Percentiles rank a stretch among this genome's conserved stretches.
Conservation (phyloP, 805 yeast genomes). For the Candida orba region DNA sequence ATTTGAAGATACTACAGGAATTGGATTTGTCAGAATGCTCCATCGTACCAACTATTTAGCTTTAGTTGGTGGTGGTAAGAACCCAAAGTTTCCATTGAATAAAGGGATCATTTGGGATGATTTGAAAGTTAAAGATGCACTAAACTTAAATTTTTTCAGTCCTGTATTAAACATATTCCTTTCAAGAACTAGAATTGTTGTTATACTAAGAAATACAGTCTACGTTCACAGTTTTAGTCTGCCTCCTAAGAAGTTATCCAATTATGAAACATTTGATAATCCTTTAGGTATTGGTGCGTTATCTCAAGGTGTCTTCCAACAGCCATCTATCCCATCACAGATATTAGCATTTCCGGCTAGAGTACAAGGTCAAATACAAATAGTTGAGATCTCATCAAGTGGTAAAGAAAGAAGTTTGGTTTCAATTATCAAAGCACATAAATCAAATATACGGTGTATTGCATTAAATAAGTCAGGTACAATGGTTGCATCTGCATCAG, state of each 20-base stretch:
- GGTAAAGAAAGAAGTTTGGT: conserved; percentile 59
- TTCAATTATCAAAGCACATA: conserved; percentile 73
- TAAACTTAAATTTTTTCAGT: conserved; percentile 66
- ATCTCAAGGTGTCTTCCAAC: conserved; percentile 22
- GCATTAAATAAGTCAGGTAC: conserved; percentile 58
- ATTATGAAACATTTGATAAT: conserved; percentile 23
- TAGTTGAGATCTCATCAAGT: conserved; percentile 63
- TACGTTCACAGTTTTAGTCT: conserved; percentile 75
- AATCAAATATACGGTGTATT: conserved; percentile 53
- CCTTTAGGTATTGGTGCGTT: conserved; percentile 22
- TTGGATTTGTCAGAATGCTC: conserved; percentile 74
- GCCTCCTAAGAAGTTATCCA: conserved; percentile 56
- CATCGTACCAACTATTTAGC: conserved; percentile 88
- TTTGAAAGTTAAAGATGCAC: conserved; percentile 63
- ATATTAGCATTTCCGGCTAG: conserved; percentile 75
- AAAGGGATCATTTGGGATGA: conserved; percentile 92
- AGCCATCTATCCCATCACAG: conserved; percentile 24
- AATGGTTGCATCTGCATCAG: conserved; percentile 74
- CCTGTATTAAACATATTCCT: conserved; percentile 69
- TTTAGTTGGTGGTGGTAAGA: conserved; percentile 81
- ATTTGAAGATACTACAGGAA: conserved; percentile 43
- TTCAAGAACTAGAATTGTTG: conserved; percentile 69
- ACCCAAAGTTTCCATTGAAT: conserved; percentile 71
- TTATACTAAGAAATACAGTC: conserved; percentile 59
- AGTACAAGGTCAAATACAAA: conserved; percentile 68